Evolutionary conservation across 2,329 filamentous ascomycete genomes (phyloP), one percentile per base, ranked within the genome.

Genomic region (Chalaropsis thielavioides): DNA sequence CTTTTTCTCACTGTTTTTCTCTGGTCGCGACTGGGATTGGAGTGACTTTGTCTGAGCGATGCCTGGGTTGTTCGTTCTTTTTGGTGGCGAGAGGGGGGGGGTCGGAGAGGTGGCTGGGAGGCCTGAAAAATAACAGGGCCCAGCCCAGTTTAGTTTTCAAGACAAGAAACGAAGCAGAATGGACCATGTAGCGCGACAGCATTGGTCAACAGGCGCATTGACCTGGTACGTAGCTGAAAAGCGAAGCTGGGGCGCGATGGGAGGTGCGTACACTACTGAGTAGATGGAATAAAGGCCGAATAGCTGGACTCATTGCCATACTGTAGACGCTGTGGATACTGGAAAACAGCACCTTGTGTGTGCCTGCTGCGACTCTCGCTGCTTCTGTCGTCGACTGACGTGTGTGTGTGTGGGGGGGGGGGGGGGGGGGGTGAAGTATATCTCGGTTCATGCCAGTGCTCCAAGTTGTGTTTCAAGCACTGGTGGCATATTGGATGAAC

Each of bases 21-120:
- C 17, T 3, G 31, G 19, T 56, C 41, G 22, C 46, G 31, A 63
- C 11, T 49, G 62, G 31, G n/a, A 41, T 41, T 17, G n/a, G 35
- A 41, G 22, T 7, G 11, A 38, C 13, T 27, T 38, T 22, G 40
- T 27, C 54, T 27, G 44, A 64, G 24, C 49, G 44, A 54, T 54
- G 54, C 54, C 35, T 40, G 44, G 35, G 17, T 15, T 40, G 27
- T 38, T 43, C 19, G 17, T 44, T 19, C 22, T 44, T 41, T 13
- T 41, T 6, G 13, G 35, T 41, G 56, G 41, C 31, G 22, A 59
- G 51, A 44, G 62, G 62, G 54, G 49, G 62, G 62, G 54, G 49
- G 51, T 59, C 62, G 51, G 62, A 64, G 62, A 64, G 62, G 62
- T 58, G 62, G 62, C 41, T 64, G 62, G 62, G 62, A 44, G 56